Evolutionary conservation across 495 filamentous ascomycete genomes (phyloP).

Genomic region (Hyaloscypha bicolor): DNA sequence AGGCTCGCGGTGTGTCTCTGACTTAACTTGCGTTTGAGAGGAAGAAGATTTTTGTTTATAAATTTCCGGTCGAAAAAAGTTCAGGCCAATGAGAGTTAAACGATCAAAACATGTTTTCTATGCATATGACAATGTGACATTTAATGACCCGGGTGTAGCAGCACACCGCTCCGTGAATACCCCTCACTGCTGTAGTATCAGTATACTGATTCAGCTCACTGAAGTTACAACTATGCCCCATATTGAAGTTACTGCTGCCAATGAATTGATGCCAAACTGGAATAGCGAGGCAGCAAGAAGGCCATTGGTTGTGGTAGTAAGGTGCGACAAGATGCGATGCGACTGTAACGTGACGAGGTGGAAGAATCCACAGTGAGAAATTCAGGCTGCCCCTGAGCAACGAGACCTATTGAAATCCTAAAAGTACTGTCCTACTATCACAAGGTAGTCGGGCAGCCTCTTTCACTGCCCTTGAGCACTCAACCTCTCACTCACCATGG

Average conservation of each 20-base stretch:
- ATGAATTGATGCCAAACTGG: neutral
- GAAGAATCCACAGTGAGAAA: neutral
- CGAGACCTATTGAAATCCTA: neutral
- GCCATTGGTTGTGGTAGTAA: neutral
- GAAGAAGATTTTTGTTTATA: neutral
- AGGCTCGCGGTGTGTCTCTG: slow-evolving; percentile 3
- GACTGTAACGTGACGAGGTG: neutral
- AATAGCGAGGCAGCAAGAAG: neutral
- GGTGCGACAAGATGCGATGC: neutral
- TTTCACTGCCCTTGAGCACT: neutral
- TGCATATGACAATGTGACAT: too few relatives aligned
- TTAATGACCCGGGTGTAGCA: neutral
- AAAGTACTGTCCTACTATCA: too few relatives aligned
- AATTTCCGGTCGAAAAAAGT: too few relatives aligned
- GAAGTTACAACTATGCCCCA: too few relatives aligned
- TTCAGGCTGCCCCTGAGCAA: neutral
- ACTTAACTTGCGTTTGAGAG: neutral
- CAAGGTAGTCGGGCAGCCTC: neutral
- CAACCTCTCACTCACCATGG: slow-evolving; percentile 10
- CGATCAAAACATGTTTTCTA: too few relatives aligned
- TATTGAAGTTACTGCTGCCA: neutral
- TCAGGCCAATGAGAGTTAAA: too few relatives aligned
- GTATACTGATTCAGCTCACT: too few relatives aligned
- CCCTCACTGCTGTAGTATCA: too few relatives aligned
- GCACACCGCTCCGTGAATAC: neutral